Evolutionary conservation across 371 early-diverging fungal species (phyloP).

Genomic region (Choanephora cucurbitarum): DNA sequence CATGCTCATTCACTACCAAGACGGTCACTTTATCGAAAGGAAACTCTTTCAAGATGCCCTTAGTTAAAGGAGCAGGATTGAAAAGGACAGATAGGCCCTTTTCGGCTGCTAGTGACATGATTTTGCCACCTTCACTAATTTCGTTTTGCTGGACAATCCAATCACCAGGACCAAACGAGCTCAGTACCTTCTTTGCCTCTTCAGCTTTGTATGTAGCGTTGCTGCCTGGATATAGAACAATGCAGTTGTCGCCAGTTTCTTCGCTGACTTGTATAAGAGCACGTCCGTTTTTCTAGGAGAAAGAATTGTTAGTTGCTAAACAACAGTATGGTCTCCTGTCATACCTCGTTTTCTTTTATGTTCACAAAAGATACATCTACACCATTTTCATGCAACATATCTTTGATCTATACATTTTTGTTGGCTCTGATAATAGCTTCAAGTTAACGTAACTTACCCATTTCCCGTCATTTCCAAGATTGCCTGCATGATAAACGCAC

Average conservation of each 20-base stretch:
- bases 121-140: conserved; percentile 70
- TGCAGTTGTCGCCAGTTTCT: conserved; percentile 79
- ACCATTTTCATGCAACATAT: conserved; percentile 37
- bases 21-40: conserved; percentile 71
- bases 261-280: conserved; percentile 86
- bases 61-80: conserved; percentile 87
- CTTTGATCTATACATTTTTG: conserved; percentile 27
- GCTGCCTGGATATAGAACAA: conserved; percentile 83
- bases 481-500: conserved; percentile 75
- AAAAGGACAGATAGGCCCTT: conserved; percentile 69
- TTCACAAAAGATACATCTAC: conserved; percentile 41
- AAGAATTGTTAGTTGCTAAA: not conserved
- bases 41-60: conserved; percentile 51
- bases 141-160: conserved; percentile 88
- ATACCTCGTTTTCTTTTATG: conserved; percentile 38
- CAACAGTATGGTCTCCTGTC: not conserved
- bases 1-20: conserved; percentile 81
- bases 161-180: conserved; percentile 57
- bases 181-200: conserved; percentile 35
- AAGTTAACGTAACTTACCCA: conserved; percentile 62
- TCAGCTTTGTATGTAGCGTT: conserved; percentile 60
- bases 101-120: conserved; percentile 60
- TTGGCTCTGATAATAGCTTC: not conserved
- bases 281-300: conserved; percentile 69
- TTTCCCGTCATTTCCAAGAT: conserved; percentile 82